These are phyloP conservation scores for Colletotrichum sp. DNA, from an alignment of 2,329 filamentous ascomycete species.

Conservation along the genomic window DNA sequence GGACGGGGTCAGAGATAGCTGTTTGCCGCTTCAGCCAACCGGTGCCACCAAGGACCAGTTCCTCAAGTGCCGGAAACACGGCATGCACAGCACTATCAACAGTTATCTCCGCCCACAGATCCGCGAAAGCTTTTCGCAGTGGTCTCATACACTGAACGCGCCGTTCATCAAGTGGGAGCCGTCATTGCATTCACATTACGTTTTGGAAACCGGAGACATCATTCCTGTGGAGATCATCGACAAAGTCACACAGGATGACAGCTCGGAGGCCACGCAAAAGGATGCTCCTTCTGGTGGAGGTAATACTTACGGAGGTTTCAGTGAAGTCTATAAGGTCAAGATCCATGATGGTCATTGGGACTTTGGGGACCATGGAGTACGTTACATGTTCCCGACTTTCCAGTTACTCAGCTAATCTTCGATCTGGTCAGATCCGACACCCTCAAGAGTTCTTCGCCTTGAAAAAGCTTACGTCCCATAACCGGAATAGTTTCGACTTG, in stretches of 20 bases:
- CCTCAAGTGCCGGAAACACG: background rate
- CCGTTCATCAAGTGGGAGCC: background rate
- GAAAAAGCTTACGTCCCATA: slow-evolving; percentile 11
- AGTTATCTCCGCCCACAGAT: background rate
- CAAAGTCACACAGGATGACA: background rate
- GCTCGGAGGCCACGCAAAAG: background rate
- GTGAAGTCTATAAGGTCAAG: slow-evolving; percentile 5
- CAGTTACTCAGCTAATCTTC: background rate
- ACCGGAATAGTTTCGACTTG: background rate
- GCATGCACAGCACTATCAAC: background rate
- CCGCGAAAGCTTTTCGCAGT: background rate
- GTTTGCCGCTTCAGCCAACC: background rate
- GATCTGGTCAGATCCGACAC: background rate
- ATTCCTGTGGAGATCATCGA: background rate
- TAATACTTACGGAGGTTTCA: background rate
- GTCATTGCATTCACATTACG: background rate
- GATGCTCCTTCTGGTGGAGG: background rate
- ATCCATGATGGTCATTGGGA: slow-evolving; percentile 2
- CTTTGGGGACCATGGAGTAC: slow-evolving; percentile 10
- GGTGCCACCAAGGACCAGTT: background rate
- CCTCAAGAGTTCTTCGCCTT: slow-evolving; percentile 2
- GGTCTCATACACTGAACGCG: background rate
- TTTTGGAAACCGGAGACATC: background rate
- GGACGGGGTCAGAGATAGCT: background rate
- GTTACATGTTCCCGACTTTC: background rate